Evolutionary conservation across 257 asterid genomes (phyloP), one percentile per base, ranked within the genome.

Genomic region (Thymus mandschuricus): DNA sequence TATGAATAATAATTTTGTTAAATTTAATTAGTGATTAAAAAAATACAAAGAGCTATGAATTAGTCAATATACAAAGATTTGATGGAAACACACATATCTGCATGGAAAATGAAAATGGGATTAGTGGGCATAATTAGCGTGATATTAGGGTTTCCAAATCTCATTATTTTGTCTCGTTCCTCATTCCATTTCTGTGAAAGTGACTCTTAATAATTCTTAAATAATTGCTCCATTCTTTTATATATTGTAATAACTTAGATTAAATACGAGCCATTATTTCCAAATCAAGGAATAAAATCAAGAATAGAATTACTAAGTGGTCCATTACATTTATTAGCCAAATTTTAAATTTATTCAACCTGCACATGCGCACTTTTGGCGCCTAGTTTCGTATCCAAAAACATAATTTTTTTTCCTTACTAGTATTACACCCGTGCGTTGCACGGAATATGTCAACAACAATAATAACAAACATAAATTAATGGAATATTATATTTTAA

Each of bases 351-450:
- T 49, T 12, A 48, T 10, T 21, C 35, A 49, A 67, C 52, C 69
- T 69, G 71, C 75, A 52, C 76, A 70, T 76, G 81, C 81, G 29
- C 65, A 69, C 8, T 76, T 21, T 76, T 76, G 81, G 76, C 81
- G 71, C 76, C 9, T 66, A 41, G 61, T 51, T 77, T 45, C 66
- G 68, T 50, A 77, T 67, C 72, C 67, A 48, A 50, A 78, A 78
- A 73, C 50, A 7, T 60, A 72, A 60, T 71, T 71, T 56, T 68
- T 63, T 67, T 70, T 67, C 63, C 21, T 21, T 21, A 21, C n/a
- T n/a, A n/a, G n/a, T n/a, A n/a, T n/a, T n/a, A n/a, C n/a, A n/a
- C n/a, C n/a, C n/a, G n/a, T n/a, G n/a, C n/a, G n/a, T n/a, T n/a
- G n/a, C n/a, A n/a, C n/a, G n/a, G n/a, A n/a, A n/a, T n/a, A n/a